Evolutionary conservation across 164 flowering plant genomes (phyloP), one percentile per base, ranked within the genome.

Genomic region (Dillenia turbinata): DNA sequence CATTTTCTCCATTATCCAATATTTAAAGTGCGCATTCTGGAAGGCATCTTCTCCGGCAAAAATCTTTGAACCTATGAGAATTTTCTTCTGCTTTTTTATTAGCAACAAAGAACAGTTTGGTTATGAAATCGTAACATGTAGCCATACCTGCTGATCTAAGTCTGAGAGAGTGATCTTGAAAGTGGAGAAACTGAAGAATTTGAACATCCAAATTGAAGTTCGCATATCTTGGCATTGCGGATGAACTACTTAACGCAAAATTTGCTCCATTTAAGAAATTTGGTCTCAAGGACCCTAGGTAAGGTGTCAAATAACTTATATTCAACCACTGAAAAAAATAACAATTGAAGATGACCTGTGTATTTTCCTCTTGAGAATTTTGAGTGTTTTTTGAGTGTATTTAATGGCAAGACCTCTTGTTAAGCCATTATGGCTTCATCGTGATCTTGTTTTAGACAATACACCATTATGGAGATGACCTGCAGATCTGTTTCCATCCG

Each of bases 201-300:
- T 85, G 90, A 61, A 85, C 62, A 43, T 65, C 63, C 66, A 84
- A 71, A 14, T 49, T 22, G 54, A 85, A 85, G 1, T 77, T 78
- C 10, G 47, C 60, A 47, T 53, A 74, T 56, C 52, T 55, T 3
- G 90, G 85, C 9, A 63, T 72, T 60, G 82, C 67, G 2, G 73
- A 43, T n/a, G 88, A 73, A 5, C 86, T 89, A 47, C 60, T 43
- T 11, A 84, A 63, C 5, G 91, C 95, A 64, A 88, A 85, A 63
- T 86, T 86, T 1, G 66, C 89, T 46, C 91, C 89, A 47, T 72
- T 71, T 13, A 66, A 71, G 73, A 84, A 84, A 75, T 84, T 70
- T 22, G 88, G 75, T 2, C 54, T 73, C 60, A 83, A 16, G 2
- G 95, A 76, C 12, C 83, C 85, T 57, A 86, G 63, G 46, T 76